A percentile compares a stretch with the other conserved stretches of the same genome.
These are phyloP conservation scores for Hypoxylon rickii DNA, from an alignment of 495 filamentous ascomycete genomes.

Conservation along the genomic window DNA sequence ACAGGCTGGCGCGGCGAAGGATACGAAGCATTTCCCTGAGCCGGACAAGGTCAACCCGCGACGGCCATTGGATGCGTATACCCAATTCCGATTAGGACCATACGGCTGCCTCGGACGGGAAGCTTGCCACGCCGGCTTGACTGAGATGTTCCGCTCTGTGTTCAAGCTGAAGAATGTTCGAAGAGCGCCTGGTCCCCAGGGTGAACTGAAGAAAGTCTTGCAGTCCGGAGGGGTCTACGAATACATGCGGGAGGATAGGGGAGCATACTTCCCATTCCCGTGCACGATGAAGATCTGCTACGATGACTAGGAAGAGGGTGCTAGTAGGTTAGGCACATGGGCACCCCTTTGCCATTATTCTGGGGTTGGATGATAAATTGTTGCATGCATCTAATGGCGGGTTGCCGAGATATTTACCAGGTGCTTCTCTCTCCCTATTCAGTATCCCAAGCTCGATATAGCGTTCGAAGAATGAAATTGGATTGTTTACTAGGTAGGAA, in stretches of 20 bases:
- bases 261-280: slow-evolving; percentile 73
- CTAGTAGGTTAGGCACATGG: too few species aligned
- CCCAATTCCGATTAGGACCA: slow-evolving; percentile 66
- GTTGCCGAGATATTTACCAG: too few species aligned
- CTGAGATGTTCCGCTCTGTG: slow-evolving; percentile 69
- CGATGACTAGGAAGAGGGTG: slow-evolving; percentile 41
- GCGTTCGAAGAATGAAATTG: too few species aligned
- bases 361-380: too few species aligned
- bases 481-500: too few species aligned
- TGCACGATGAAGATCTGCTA: slow-evolving; percentile 65
- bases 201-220: slow-evolving; percentile 72
- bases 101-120: slow-evolving; percentile 67
- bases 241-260: slow-evolving; percentile 78
- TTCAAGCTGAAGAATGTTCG: slow-evolving; percentile 67
- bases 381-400: too few species aligned
- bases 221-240: slow-evolving; percentile 62
- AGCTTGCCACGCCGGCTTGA: slow-evolving; percentile 64
- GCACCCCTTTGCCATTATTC: too few species aligned
- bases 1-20: slow-evolving; percentile 60
- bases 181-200: slow-evolving; percentile 69
- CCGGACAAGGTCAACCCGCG: slow-evolving; percentile 67
- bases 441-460: too few species aligned
- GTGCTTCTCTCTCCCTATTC: too few species aligned
- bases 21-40: slow-evolving; percentile 69
- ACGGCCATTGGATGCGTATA: slow-evolving; percentile 69